Conservation (phyloP, 108 stramenopile genomes). For the Fragilaria crotonensis region DNA sequence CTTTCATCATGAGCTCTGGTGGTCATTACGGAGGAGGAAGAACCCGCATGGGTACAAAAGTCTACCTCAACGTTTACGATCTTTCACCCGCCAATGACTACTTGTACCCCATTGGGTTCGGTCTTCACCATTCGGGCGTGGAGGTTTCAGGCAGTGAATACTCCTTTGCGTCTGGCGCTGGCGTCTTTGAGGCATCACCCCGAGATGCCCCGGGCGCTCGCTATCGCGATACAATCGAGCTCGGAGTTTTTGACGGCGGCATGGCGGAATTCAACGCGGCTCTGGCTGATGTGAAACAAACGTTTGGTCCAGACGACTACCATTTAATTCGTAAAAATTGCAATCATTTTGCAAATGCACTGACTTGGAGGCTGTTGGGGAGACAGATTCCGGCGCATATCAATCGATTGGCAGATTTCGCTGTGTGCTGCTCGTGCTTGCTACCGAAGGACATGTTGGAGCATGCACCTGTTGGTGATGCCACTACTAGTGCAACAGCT, state of each 20-base stretch:
- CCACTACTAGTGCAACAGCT: slow-evolving; percentile 15
- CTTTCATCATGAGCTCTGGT: slow-evolving; percentile 55
- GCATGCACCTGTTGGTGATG: slow-evolving; percentile 70
- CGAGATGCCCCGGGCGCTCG: slow-evolving; percentile 56
- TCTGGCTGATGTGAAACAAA: slow-evolving; percentile 50
- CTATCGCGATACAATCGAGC: slow-evolving; percentile 37
- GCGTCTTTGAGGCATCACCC: slow-evolving; percentile 62
- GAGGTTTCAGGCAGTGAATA: slow-evolving; percentile 80
- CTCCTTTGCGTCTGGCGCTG: slow-evolving; percentile 70
- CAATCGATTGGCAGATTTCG: slow-evolving; percentile 81
- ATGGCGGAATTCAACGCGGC: slow-evolving; percentile 53
- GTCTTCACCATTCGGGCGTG: slow-evolving; percentile 83
- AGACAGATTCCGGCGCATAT: slow-evolving; percentile 71
- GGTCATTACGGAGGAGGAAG: slow-evolving; percentile 71
- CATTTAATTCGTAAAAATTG: slow-evolving; percentile 77
- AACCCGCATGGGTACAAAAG: slow-evolving; percentile 71
- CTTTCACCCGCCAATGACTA: slow-evolving; percentile 75
- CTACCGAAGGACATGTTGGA: slow-evolving; percentile 70
- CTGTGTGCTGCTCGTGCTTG: slow-evolving; percentile 71
- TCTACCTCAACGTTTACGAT: slow-evolving; percentile 77
- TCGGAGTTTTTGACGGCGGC: slow-evolving; percentile 77
- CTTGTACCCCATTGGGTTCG: slow-evolving; percentile 68
- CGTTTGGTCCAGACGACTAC: slow-evolving; percentile 72
- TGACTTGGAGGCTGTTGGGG: slow-evolving; percentile 57
- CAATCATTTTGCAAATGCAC: slow-evolving; percentile 90